These are phyloP conservation scores for Venustampulla echinocandica DNA, from an alignment of 495 filamentous ascomycete genomes.

Conservation along the genomic window DNA sequence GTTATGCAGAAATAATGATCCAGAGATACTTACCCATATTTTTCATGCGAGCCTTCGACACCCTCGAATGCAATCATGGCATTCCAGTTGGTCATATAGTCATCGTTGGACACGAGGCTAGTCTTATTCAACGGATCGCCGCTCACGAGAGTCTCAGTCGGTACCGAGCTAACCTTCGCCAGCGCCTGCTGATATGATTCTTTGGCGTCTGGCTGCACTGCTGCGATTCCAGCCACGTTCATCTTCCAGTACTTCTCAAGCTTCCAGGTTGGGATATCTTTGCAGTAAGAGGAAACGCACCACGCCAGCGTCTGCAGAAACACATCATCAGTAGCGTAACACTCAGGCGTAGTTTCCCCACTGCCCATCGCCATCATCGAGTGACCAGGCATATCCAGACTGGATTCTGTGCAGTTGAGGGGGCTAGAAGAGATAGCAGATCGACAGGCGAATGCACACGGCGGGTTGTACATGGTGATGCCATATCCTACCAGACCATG, in stretches of 20 bases:
- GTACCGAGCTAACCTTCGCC: background rate
- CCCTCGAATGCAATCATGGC: background rate
- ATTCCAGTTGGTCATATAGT: background rate
- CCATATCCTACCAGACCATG: slow-evolving; percentile 29
- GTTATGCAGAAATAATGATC: too few species aligned
- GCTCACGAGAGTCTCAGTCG: slow-evolving; percentile 1
- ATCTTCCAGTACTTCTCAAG: slow-evolving; percentile 29
- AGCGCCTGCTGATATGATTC: slow-evolving; percentile 21
- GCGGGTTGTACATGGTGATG: slow-evolving; percentile 27
- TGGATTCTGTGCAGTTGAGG: slow-evolving; percentile 27
- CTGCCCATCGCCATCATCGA: slow-evolving; percentile 11
- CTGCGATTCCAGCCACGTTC: slow-evolving; percentile 19
- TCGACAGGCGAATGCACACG: slow-evolving; percentile 28
- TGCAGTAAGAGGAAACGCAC: slow-evolving; percentile 28
- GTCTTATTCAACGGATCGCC: background rate
- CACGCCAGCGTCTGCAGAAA: slow-evolving; percentile 31
- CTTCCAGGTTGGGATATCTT: slow-evolving; percentile 15
- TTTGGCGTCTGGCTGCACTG: slow-evolving; percentile 22
- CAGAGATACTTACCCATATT: slow-evolving; percentile 2
- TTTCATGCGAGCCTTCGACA: background rate
- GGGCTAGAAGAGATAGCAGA: slow-evolving; percentile 19
- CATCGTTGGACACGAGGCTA: background rate
- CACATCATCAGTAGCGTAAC: slow-evolving; percentile 26
- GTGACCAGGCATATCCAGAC: background rate
- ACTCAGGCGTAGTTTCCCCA: slow-evolving; percentile 28